Conservation (phyloP, 2,329 filamentous ascomycete species). For the Epichloe sp. region DNA sequence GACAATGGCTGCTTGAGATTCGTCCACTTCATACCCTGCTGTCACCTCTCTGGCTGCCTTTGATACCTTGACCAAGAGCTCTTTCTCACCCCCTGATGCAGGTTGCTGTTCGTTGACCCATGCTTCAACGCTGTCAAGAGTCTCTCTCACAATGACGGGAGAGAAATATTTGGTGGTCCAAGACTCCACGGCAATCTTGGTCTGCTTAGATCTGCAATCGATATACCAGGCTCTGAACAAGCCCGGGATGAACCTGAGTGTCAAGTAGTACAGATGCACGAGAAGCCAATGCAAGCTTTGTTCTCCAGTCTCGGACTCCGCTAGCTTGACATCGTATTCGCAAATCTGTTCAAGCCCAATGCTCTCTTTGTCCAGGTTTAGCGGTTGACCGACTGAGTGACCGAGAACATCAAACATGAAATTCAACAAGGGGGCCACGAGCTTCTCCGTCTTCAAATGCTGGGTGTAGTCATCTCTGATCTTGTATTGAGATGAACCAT, state of each 20-base stretch:
- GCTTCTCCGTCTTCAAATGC: slow-evolving; percentile 61
- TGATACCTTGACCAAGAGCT: slow-evolving; percentile 57
- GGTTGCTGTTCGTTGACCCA: slow-evolving; percentile 48
- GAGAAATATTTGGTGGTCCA: slow-evolving; percentile 86
- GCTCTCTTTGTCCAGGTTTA: slow-evolving; percentile 58
- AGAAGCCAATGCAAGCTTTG: slow-evolving; percentile 72
- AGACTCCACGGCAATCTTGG: slow-evolving; percentile 60
- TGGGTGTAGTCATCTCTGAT: slow-evolving; percentile 71
- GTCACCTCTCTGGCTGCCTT: slow-evolving; percentile 61
- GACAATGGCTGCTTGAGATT: slow-evolving; percentile 69
- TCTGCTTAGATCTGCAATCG: slow-evolving; percentile 67
- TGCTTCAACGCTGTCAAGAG: slow-evolving; percentile 51
- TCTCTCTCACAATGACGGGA: slow-evolving; percentile 50
- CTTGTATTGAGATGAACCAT: slow-evolving; percentile 63
- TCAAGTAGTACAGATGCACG: slow-evolving; percentile 74
- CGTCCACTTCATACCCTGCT: slow-evolving; percentile 78
- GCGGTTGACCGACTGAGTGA: slow-evolving; percentile 56
- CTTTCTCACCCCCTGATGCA: slow-evolving; percentile 36
- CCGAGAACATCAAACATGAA: slow-evolving; percentile 80
- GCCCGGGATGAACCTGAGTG: slow-evolving; percentile 62
- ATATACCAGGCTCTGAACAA: slow-evolving; percentile 79
- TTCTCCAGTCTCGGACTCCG: slow-evolving; percentile 48
- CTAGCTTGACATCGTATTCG: slow-evolving; percentile 37
- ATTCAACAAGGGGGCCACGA: slow-evolving; percentile 55
- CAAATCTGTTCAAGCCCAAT: slow-evolving; percentile 45